A percentile compares a stretch with the other conserved stretches of the same genome.
Conservation (phyloP, 2,329 filamentous ascomycete species). For the Fusarium sambucinum region DNA sequence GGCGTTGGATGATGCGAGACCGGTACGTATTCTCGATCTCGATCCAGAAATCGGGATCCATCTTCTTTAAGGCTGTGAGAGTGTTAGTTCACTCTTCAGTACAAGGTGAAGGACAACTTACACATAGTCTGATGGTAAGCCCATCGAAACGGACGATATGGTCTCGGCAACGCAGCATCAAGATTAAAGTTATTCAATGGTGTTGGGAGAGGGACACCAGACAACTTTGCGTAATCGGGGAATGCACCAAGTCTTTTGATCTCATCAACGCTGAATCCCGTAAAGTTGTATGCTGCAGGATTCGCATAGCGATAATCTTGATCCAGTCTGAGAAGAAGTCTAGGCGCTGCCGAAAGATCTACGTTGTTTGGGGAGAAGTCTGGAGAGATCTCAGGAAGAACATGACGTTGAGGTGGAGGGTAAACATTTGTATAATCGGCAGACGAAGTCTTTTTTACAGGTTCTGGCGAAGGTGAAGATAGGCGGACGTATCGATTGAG, state of each 20-base stretch:
- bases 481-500: slow-evolving; percentile 24
- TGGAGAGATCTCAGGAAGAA: slow-evolving; percentile 25
- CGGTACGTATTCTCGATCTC: slow-evolving; percentile 83
- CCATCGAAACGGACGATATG: slow-evolving; percentile 87
- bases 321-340: slow-evolving; percentile 50
- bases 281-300: slow-evolving; percentile 67
- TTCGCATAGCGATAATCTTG: slow-evolving; percentile 52
- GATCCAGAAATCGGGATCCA: slow-evolving; percentile 90
- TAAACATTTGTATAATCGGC: slow-evolving; percentile 47
- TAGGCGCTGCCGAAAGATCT: slow-evolving; percentile 26
- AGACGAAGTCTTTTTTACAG: slow-evolving; percentile 26
- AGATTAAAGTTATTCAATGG: slow-evolving; percentile 76
- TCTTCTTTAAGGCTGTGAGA: slow-evolving; percentile 74
- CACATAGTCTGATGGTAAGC: slow-evolving; percentile 92
- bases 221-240: slow-evolving; percentile 80
- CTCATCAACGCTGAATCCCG: slow-evolving; percentile 77
- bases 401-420: slow-evolving; percentile 45
- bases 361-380: slow-evolving; percentile 1
- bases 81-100: slow-evolving; percentile 48
- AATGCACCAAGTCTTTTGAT: slow-evolving; percentile 79
- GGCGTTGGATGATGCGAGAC: slow-evolving; percentile 75
- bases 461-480: slow-evolving; percentile 27
- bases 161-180: slow-evolving; percentile 74
- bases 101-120: slow-evolving; percentile 53
- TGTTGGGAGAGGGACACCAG: slow-evolving; percentile 77